Evolutionary conservation across 805 yeast genomes (phyloP).

Genomic region (Candida lessepsii): DNA sequence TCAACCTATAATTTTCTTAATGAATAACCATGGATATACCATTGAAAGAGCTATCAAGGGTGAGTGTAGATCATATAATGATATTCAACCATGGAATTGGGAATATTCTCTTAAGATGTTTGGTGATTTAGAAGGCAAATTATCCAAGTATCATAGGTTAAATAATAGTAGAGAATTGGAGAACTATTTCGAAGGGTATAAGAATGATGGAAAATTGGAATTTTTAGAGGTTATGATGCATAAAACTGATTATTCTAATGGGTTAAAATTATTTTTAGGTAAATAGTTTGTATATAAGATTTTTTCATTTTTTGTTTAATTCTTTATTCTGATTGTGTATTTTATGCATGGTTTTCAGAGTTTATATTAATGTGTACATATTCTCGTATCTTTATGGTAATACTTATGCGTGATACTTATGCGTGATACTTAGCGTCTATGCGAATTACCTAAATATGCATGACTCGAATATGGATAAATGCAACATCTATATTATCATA

Average conservation of each 20-base stretch:
- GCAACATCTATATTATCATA: too few species aligned
- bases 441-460: too few species aligned
- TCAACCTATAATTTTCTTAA: slow-evolving; percentile 62
- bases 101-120: slow-evolving; percentile 62
- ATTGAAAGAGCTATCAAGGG: slow-evolving; percentile 88
- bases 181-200: slow-evolving; percentile 7
- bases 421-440: too few species aligned
- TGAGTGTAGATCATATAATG: slow-evolving; percentile 73
- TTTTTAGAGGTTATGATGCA: slow-evolving; percentile 26
- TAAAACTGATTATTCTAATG: slow-evolving; percentile 26
- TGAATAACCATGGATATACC: slow-evolving; percentile 87
- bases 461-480: too few species aligned
- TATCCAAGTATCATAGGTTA: slow-evolving; percentile 23
- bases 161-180: slow-evolving; percentile 18
- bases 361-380: too few species aligned
- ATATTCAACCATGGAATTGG: slow-evolving; percentile 84
- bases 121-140: slow-evolving; percentile 42
- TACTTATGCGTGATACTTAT: too few species aligned
- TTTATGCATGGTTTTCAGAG: too few species aligned
- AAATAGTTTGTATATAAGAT: too few species aligned
- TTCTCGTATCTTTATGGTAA: too few species aligned
- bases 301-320: too few species aligned
- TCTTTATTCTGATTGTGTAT: too few species aligned
- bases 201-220: slow-evolving; percentile 19
- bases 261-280: slow-evolving; percentile 19